phyloP scores from a whole-genome alignment of 106 monocot species.

The Iris macrosiphon region DNA sequence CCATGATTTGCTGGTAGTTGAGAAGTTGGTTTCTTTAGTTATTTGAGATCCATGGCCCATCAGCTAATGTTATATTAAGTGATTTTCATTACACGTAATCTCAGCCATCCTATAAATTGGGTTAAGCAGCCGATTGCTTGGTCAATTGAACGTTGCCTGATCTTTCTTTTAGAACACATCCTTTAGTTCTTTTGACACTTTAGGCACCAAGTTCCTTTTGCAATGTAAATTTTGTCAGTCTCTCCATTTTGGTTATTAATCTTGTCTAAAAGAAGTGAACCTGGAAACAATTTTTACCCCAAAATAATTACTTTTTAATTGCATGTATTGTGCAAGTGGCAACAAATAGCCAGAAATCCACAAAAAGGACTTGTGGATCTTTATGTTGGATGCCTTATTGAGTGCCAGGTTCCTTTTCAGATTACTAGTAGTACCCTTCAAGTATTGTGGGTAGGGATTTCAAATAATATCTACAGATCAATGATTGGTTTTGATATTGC shows the following conservation, averaged over 20 bases:
- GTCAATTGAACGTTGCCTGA: too few relatives aligned
- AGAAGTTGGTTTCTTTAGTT: too few relatives aligned
- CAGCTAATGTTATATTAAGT: too few relatives aligned
- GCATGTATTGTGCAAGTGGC: background rate
- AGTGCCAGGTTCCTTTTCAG: constrained; percentile 2
- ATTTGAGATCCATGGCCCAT: too few relatives aligned
- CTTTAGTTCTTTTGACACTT: too few relatives aligned
- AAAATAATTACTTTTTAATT: background rate
- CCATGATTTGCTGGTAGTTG: too few relatives aligned
- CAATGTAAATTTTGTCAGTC: constrained; percentile 2
- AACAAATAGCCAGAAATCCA: background rate
- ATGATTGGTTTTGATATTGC: constrained; percentile 4
- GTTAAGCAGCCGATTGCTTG: too few relatives aligned
- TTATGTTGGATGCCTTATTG: constrained; percentile 1
- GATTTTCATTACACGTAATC: too few relatives aligned
- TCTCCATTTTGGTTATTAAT: background rate
- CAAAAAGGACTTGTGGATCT: constrained; percentile 5
- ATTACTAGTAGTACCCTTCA: background rate
- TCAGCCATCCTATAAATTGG: too few relatives aligned
- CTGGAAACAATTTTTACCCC: background rate
- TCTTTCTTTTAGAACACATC: too few relatives aligned
- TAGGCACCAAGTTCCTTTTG: background rate
- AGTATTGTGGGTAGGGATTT: constrained; percentile 5
- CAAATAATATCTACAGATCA: background rate
- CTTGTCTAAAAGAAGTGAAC: background rate